Evolutionary conservation across 371 early-diverging fungal genomes (phyloP).

Genomic region (Apophysomyces trapeziformis): DNA sequence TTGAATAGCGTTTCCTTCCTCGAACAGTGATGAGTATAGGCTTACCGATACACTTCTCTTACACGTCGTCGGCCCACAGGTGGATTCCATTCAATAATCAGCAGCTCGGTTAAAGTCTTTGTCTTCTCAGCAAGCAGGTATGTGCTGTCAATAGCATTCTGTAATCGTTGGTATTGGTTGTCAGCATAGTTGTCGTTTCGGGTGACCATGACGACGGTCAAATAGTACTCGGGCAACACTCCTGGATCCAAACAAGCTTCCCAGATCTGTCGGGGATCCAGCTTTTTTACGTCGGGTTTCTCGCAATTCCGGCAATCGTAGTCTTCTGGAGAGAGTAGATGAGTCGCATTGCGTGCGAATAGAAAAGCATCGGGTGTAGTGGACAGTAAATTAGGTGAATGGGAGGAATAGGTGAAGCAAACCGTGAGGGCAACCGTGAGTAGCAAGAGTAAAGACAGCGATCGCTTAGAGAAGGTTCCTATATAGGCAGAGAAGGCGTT

Average conservation of each 20-base stretch:
- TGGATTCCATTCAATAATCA: conserved; percentile 55
- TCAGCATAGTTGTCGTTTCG: conserved; percentile 31
- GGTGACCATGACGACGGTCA: conserved; percentile 31
- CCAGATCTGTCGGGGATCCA: conserved; percentile 23
- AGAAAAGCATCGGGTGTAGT: conserved; percentile 25
- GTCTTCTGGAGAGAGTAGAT: conserved; percentile 27
- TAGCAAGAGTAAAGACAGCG: conserved; percentile 18
- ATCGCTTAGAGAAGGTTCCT: conserved; percentile 26
- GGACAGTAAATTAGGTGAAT: conserved; percentile 24
- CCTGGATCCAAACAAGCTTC: conserved; percentile 37
- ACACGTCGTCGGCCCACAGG: conserved; percentile 31
- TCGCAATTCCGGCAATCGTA: conserved; percentile 30
- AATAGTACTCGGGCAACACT: conserved; percentile 31
- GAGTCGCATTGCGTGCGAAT: conserved; percentile 23
- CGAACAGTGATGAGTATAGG: too few species aligned
- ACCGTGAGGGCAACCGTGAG: conserved; percentile 23
- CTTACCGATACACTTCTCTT: conserved; percentile 40
- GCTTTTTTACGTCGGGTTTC: conserved; percentile 15
- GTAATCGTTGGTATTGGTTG: conserved; percentile 42
- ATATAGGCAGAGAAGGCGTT: conserved; percentile 21
- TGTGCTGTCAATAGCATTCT: conserved; percentile 52
- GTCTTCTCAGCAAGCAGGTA: conserved; percentile 45
- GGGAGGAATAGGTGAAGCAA: conserved; percentile 24
- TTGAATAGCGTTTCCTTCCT: too few species aligned
- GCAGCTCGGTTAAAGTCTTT: conserved; percentile 36